Conservation (phyloP, 495 filamentous ascomycete genomes). For the Physcia stellaris region DNA sequence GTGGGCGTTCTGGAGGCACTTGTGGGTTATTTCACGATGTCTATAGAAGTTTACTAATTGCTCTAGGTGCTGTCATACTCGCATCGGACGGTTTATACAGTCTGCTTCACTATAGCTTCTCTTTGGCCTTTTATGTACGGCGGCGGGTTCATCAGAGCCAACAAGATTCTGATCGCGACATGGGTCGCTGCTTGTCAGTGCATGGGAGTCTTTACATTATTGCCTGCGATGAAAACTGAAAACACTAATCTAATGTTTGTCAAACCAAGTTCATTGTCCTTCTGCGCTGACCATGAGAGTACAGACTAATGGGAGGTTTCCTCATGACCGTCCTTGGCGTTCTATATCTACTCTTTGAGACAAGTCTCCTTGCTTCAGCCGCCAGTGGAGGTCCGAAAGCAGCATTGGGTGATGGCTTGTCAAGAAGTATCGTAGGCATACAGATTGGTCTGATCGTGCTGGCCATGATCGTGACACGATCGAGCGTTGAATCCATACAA, state of each 20-base stretch:
- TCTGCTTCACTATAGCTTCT: conserved; percentile 59
- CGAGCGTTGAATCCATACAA: conserved; percentile 68
- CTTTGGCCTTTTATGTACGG: conserved; percentile 75
- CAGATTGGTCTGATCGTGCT: conserved; percentile 75
- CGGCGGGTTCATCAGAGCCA: conserved; percentile 48
- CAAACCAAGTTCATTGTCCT: too few species aligned
- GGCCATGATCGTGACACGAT: conserved; percentile 73
- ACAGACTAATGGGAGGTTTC: conserved; percentile 58
- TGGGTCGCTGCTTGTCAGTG: conserved; percentile 66
- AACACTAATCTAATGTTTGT: conserved; percentile 64
- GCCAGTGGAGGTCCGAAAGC: conserved; percentile 18
- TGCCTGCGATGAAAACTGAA: conserved; percentile 79
- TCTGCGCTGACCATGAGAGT: too few species aligned
- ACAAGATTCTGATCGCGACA: conserved; percentile 46
- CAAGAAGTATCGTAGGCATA: conserved; percentile 38
- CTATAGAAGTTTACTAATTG: neutral
- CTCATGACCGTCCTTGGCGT: conserved; percentile 71
- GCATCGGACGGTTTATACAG: conserved; percentile 71
- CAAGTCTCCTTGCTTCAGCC: conserved; percentile 41
- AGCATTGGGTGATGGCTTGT: conserved; percentile 30
- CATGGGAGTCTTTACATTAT: conserved; percentile 85
- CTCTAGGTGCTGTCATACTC: conserved; percentile 72
- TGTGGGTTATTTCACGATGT: conserved; percentile 35
- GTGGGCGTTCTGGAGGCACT: conserved; percentile 67
- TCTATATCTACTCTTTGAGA: conserved; percentile 71